Evolutionary conservation across 1,284 basidiomycete genomes (phyloP), one percentile per base, ranked within the genome.

Genomic region (Cryptococcus sp.): DNA sequence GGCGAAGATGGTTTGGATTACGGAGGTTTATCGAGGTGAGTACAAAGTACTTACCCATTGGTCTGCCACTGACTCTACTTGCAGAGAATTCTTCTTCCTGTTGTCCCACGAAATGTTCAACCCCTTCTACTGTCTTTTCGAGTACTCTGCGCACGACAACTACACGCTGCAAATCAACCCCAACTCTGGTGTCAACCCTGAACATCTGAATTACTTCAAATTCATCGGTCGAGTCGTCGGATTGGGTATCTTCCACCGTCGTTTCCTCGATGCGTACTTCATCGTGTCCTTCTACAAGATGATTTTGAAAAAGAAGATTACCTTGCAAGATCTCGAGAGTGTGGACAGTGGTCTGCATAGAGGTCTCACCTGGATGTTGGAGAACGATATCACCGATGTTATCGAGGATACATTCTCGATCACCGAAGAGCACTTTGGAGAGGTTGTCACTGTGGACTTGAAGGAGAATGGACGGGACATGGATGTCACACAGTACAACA

Each of bases 271-370:
- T 73, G 94, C 95, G 47, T 99, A 99, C 83, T 99, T 99, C 76
- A 95, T 99, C 63, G 88, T 93, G 49, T 93, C 91, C 66, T 95
- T 99, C 84, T 99, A 99, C 85, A 99, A 99, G 85, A 97, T 95
- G 93, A 92, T 95, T 57, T 80, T 97, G 40, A 87, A 87, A 70
- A 96, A 95, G 82, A 88, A 88, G 71, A 87, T 93, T 66, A 83
- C 86, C 1, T 78, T 96, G 41, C 83, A 85, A n/a, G 94, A 96
- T 78, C 81, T 97, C 63, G 93, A 96, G 80, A 87, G 87, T 60
- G 89, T 96, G 45, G 93, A 95, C 77, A 87, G 89, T 5, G 92
- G 93, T 67, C 81, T 98, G 60, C 88, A 93, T 80, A 86, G 94
- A 50, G 93, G 93, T 64, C 80, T 99, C 66, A 87, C 87, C 47